Conservation (phyloP, 192 early-diverging fungal species). For the Podochytrium sp. region DNA sequence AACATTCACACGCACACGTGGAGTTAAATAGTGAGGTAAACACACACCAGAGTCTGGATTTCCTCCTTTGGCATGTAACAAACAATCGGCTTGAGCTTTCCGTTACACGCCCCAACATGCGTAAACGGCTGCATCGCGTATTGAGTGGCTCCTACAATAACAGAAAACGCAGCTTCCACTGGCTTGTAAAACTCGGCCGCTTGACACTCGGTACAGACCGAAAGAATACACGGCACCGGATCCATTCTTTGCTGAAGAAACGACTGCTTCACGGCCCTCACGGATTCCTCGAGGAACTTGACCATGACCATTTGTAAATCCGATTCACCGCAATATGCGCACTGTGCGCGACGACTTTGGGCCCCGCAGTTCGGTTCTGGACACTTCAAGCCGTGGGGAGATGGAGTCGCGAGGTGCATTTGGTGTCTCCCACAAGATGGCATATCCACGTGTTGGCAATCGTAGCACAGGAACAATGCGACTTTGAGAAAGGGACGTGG, state of each 20-base stretch:
- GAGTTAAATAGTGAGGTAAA: too few species aligned
- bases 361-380: not conserved
- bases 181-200: not conserved
- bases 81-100: not conserved
- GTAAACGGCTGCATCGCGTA: too few species aligned
- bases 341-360: not conserved
- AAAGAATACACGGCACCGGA: not conserved
- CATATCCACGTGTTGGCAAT: not conserved
- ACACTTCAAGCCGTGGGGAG: not conserved
- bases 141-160: not conserved
- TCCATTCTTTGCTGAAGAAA: too few species aligned
- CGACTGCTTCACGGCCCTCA: too few species aligned
- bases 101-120: not conserved
- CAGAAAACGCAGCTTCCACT: too few species aligned
- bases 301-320: not conserved
- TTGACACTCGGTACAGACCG: not conserved
- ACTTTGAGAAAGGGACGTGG: not conserved
- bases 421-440: not conserved
- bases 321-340: not conserved
- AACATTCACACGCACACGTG: too few species aligned
- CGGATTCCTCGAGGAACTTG: not conserved
- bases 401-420: not conserved
- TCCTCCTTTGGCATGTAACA: not conserved
- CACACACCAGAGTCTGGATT: not conserved
- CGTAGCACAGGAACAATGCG: not conserved